Evolutionary conservation across 768 basidiomycete species (phyloP), one percentile per base, ranked within the genome.

Genomic region (Suillus hirtellus): DNA sequence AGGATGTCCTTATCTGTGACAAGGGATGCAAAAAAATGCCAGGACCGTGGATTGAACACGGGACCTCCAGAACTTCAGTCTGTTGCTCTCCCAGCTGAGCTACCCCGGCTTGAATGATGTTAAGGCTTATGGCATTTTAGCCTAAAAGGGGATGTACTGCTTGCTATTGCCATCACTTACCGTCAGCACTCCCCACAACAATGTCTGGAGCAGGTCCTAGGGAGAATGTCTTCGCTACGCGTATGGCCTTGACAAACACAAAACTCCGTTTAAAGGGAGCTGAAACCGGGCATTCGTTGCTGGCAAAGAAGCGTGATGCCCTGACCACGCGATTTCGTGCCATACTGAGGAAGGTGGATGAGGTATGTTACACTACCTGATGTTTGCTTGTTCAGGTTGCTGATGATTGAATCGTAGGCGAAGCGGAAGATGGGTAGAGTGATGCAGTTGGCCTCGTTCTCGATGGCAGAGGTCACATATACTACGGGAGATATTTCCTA

Each of bases 381-480:
- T 49, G 17, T 12, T 60, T 60, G 35, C 35, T 37, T 19, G 35
- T 63, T 60, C 44, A 38, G 24, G 53, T 61, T 67, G 46, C 68
- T 73, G 53, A 75, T 68, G 63, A 61, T 68, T 61, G 6, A 65
- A 65, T 67, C 21, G 21, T 63, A 99, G 96, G 96, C 97, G 11
- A 99, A 99, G 77, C 87, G 95, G 64, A 96, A 98, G 80, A 99
- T 99, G 97, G 97, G 97, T 37, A 85, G 93, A 64, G 96, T 99
- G 31, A 97, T 99, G 89, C 97, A 99, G 76, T 84, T 99, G 59
- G 97, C 97, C 31, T 99, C 97, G 47, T 97, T 99, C 83, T 97
- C 96, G 49, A 90, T 99, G 80, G 97, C 97, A 0, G 96, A 99
- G 77, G 97, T 99, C 67, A 96, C 96, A 21, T 99, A 99, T 79